phyloP scores from a whole-genome alignment of 495 filamentous ascomycete species.

The Trichoderma parareesei region DNA sequence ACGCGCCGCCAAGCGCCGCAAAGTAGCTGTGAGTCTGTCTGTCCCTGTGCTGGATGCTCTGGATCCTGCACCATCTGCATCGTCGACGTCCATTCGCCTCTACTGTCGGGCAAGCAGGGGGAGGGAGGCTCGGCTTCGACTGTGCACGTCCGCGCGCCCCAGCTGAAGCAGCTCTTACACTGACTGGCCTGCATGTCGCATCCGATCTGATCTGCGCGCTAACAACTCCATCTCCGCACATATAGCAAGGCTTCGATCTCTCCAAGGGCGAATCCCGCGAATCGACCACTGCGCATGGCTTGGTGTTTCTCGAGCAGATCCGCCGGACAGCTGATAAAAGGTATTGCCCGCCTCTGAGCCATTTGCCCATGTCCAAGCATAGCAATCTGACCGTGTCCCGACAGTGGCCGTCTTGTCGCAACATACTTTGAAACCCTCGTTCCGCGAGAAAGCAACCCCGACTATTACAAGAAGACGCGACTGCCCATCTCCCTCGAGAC shows the following conservation, averaged over 20 bases:
- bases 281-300: constrained; percentile 58
- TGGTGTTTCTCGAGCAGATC: constrained; percentile 56
- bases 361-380: too few species aligned
- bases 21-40: constrained; percentile 27
- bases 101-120: background rate
- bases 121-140: too few species aligned
- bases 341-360: constrained; percentile 26
- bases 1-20: constrained; percentile 55
- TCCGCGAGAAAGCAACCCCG: constrained; percentile 50
- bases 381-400: constrained; percentile 10
- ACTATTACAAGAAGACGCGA: constrained; percentile 65
- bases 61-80: background rate
- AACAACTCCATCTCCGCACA: background rate
- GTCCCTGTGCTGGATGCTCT: too few species aligned
- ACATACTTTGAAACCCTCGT: constrained; percentile 65
- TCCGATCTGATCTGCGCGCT: constrained; percentile 1
- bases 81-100: background rate
- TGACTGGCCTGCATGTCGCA: background rate
- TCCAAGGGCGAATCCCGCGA: constrained; percentile 46
- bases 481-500: constrained; percentile 69
- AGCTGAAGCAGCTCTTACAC: background rate
- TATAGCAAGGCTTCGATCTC: constrained; percentile 26
- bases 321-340: constrained; percentile 62
- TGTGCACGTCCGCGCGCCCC: background rate
- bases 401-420: constrained; percentile 58